phyloP scores from a whole-genome alignment of 345 rosid species.

The Bruguiera parviflora region DNA sequence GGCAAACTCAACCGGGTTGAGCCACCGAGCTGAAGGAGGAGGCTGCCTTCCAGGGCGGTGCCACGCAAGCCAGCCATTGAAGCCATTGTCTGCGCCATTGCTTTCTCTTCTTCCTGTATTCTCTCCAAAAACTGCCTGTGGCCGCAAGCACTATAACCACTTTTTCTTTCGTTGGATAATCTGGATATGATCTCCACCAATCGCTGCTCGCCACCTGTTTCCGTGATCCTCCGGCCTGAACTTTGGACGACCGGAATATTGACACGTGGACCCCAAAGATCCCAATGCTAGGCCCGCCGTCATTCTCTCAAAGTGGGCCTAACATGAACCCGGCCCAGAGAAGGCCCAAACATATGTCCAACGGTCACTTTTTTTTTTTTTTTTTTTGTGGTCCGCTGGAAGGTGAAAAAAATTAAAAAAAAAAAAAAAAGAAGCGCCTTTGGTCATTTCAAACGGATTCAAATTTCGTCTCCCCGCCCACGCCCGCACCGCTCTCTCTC shows the following conservation, averaged over 20 bases:
- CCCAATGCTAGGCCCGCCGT: neutral
- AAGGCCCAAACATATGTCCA: constrained; percentile 17
- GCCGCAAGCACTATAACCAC: constrained; percentile 43
- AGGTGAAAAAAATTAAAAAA: neutral
- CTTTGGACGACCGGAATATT: constrained; percentile 1
- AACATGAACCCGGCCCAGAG: neutral
- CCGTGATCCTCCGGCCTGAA: no score
- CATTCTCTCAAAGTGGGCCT: neutral
- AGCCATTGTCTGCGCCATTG: constrained; percentile 71
- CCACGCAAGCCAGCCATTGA: constrained; percentile 72
- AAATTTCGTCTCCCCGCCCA: constrained; percentile 27
- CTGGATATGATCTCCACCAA: constrained; percentile 41
- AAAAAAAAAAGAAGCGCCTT: constrained; percentile 21
- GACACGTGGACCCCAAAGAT: constrained; percentile 31
- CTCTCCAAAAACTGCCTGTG: neutral
- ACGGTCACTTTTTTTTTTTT: neutral
- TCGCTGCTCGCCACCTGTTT: constrained; percentile 19
- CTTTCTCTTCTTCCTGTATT: no score
- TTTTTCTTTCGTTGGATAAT: constrained; percentile 46
- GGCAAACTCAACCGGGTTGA: constrained; percentile 39
- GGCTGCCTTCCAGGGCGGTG: constrained; percentile 63
- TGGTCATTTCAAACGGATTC: constrained; percentile 41
- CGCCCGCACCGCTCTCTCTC: neutral
- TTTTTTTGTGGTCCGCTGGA: no score
- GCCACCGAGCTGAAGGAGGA: constrained; percentile 47